These are phyloP conservation scores for Rutstroemia sp. DNA, from an alignment of 2,329 filamentous ascomycete genomes.

Conservation along the genomic window DNA sequence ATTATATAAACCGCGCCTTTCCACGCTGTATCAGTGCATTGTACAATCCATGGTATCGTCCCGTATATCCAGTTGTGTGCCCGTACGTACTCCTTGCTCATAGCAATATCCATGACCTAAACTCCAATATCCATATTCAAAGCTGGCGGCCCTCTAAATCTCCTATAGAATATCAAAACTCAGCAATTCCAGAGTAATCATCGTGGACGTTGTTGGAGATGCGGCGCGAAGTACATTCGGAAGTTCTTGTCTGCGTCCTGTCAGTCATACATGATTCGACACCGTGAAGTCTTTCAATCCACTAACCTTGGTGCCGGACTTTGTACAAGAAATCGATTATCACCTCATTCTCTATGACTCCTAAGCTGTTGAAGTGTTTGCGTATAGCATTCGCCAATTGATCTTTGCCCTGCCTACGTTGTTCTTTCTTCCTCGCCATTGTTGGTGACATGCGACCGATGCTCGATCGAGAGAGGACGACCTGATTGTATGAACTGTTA, in stretches of 20 bases:
- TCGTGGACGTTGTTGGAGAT: conserved; percentile 16
- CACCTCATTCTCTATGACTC: conserved; percentile 74
- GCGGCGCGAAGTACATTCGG: conserved; percentile 32
- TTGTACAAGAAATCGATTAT: conserved; percentile 51
- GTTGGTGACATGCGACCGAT: conserved; percentile 69
- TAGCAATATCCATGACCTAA: too few relatives aligned
- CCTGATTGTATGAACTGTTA: conserved; percentile 53
- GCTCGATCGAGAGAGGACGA: conserved; percentile 53
- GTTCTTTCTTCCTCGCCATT: conserved; percentile 59
- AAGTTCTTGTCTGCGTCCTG: conserved; percentile 31
- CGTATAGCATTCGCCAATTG: conserved; percentile 64
- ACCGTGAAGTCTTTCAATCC: neutral
- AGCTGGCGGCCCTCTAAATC: too few relatives aligned
- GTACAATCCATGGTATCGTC: too few relatives aligned
- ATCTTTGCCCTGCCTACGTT: conserved; percentile 62
- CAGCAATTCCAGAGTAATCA: neutral
- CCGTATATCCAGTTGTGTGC: too few relatives aligned
- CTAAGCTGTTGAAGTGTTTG: conserved; percentile 77
- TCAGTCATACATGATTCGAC: conserved; percentile 9
- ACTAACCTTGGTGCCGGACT: conserved; percentile 30
- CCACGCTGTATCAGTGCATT: too few relatives aligned
- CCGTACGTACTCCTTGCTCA: too few relatives aligned
- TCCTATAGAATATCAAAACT: too few relatives aligned
- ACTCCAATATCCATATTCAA: too few relatives aligned
- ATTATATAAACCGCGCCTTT: too few relatives aligned